Conservation (phyloP, 208 protist genomes). For the Wallacemonas sp. region DNA sequence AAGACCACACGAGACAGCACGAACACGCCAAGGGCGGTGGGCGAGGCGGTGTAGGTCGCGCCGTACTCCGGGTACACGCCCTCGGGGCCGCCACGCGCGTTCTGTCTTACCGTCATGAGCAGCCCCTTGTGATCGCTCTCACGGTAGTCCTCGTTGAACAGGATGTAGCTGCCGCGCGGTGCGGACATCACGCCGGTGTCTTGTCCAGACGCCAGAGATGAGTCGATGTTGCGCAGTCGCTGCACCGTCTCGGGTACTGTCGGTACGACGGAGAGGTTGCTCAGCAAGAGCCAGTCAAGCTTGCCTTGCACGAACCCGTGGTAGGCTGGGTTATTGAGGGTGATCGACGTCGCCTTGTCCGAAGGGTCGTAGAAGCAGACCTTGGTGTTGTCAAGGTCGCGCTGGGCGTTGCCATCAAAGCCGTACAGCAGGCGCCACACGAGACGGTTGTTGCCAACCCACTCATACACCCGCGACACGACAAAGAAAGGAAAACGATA, state of each 20-base stretch:
- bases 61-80: conserved; percentile 47
- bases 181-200: conserved; percentile 6
- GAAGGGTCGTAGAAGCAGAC: conserved; percentile 72
- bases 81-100: conserved; percentile 17
- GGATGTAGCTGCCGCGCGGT: conserved; percentile 50
- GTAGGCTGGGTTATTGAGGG: conserved; percentile 56
- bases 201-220: conserved; percentile 4
- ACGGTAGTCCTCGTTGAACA: conserved; percentile 71
- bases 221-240: conserved; percentile 11
- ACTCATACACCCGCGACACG: conserved; percentile 27
- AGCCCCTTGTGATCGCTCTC: conserved; percentile 73
- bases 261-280: conserved; percentile 30
- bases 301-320: conserved; percentile 66
- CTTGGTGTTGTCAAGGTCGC: conserved; percentile 30
- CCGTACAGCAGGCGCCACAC: conserved; percentile 62
- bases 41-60: conserved; percentile 38
- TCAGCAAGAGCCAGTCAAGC: conserved; percentile 77
- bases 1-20: conserved; percentile 24
- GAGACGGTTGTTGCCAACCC: conserved; percentile 46
- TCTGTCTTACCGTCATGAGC: conserved; percentile 50
- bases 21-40: conserved; percentile 26
- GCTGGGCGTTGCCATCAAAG: conserved; percentile 21
- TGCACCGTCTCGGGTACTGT: conserved; percentile 12
- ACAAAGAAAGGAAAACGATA: conserved; percentile 49
- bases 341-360: conserved; percentile 70